A percentile compares a stretch with the other conserved stretches of the same genome.
These are phyloP conservation scores for Salisapilia sapeloensis DNA, from an alignment of 352 stramenopile genomes.

Conservation along the genomic window DNA sequence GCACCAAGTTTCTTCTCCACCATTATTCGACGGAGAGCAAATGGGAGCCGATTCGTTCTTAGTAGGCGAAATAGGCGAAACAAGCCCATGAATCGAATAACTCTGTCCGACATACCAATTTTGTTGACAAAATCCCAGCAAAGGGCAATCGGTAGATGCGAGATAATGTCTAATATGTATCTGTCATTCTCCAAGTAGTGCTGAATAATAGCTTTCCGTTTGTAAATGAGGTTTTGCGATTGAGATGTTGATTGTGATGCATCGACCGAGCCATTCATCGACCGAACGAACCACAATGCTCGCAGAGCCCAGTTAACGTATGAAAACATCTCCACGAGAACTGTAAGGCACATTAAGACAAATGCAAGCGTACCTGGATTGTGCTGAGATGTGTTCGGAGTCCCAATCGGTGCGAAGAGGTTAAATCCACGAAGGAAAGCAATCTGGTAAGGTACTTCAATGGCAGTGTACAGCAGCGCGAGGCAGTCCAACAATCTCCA, in stretches of 20 bases:
- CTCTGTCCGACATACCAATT: constrained; percentile 9
- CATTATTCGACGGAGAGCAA: constrained; percentile 18
- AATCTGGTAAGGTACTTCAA: constrained; percentile 8
- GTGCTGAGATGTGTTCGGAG: constrained; percentile 7
- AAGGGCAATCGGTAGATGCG: constrained; percentile 18
- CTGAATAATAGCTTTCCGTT: background rate
- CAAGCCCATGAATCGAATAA: constrained; percentile 12
- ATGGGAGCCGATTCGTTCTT: constrained; percentile 19
- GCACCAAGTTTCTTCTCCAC: constrained; percentile 19
- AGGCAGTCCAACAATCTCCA: constrained; percentile 2
- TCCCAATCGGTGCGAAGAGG: constrained; percentile 1
- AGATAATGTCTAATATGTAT: constrained; percentile 2
- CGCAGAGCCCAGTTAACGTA: constrained; percentile 27
- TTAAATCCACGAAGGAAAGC: constrained; percentile 11
- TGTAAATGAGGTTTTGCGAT: constrained; percentile 5
- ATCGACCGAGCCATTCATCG: constrained; percentile 7
- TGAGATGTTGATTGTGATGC: constrained; percentile 6
- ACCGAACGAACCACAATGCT: constrained; percentile 18
- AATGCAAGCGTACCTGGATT: constrained; percentile 16
- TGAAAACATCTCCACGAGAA: constrained; percentile 43
- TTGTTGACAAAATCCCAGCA: constrained; percentile 46
- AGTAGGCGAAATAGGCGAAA: constrained; percentile 28
- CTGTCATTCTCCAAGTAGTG: constrained; percentile 5
- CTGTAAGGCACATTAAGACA: constrained; percentile 10
- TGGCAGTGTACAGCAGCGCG: background rate